Percentiles rank a stretch among this genome's conserved stretches.
Evolutionary conservation across 495 filamentous ascomycete species (phyloP).

Genomic region (Podospora sp.): DNA sequence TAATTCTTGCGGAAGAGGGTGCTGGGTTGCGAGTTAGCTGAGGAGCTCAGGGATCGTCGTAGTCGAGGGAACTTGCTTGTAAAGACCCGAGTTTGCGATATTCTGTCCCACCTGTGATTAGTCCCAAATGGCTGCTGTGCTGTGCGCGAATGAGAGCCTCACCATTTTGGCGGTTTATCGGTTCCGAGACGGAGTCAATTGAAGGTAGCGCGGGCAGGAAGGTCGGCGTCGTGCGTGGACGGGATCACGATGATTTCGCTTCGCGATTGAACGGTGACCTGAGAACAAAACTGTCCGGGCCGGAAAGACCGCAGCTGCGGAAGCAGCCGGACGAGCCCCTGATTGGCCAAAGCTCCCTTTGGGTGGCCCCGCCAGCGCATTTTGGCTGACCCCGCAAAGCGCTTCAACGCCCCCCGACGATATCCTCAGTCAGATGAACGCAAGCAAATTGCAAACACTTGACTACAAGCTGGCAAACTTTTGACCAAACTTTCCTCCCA

Average conservation of each 20-base stretch:
- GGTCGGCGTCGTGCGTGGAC: slow-evolving; percentile 16
- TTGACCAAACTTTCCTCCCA: background rate
- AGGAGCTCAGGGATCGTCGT: slow-evolving; percentile 22
- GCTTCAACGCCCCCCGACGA: background rate
- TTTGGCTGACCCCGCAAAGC: slow-evolving; percentile 3
- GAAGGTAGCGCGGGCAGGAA: slow-evolving; percentile 21
- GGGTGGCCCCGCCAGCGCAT: background rate
- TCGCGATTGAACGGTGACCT: slow-evolving; percentile 20
- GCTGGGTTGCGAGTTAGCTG: slow-evolving; percentile 56
- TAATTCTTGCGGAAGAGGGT: slow-evolving; percentile 81
- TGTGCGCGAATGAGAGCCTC: slow-evolving; percentile 13
- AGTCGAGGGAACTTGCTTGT: slow-evolving; percentile 70
- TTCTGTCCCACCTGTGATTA: slow-evolving; percentile 10
- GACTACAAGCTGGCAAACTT: background rate
- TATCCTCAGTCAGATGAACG: background rate
- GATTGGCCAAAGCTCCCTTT: slow-evolving; percentile 46
- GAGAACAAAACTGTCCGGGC: slow-evolving; percentile 33
- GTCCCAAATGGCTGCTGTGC: background rate
- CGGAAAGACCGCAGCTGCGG: slow-evolving; percentile 34
- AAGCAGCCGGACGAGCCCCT: slow-evolving; percentile 32
- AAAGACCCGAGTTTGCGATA: slow-evolving; percentile 50
- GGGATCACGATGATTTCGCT: slow-evolving; percentile 26
- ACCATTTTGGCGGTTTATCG: slow-evolving; percentile 42
- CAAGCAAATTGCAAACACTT: background rate
- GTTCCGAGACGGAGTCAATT: slow-evolving; percentile 30